Evolutionary conservation across 202 grass and related monocot genomes (phyloP), one percentile per base, ranked within the genome.

Genomic region (Digitaria exilis): DNA sequence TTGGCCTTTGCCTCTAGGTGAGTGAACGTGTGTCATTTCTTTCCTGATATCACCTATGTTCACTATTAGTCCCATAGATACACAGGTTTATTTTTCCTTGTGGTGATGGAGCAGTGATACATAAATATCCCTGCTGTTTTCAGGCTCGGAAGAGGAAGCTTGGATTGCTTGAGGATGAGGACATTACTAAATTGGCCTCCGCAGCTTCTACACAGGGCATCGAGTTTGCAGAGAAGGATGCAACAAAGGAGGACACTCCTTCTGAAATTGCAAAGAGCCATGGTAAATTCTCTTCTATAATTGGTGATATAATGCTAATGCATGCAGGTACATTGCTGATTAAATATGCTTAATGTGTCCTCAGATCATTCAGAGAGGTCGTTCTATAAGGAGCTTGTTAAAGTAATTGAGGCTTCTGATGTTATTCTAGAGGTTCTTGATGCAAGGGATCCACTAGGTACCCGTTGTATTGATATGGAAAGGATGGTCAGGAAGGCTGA

Each of bases 361-460:
- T 26, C 63, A 96, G 96, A 92, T 80, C 91, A 99, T 88, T 99
- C 93, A 70, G 96, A 96, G 81, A 96, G 91, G 74, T 84, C 93
- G 13, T 99, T 99, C 84, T 96, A 96, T 76, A 99, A 99, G 87
- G 96, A 99, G 85, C 65, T 99, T 76, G 84, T 94, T 51, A 99
- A 99, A 95, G 96, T 99, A 10, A 92, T 99, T 16, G 91, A 99
- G 86, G 87, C 89, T 74, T 96, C 96, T 0, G 96, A 99, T 68
- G 89, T 99, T 32, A 92, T 99, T 81, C 78, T 99, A 13, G 91
- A 99, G 87, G 96, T 99, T 80, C 89, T 99, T 69, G 96, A 99
- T 84, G 93, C 91, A 82, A 85, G 96, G 45, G 93, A 96, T 60
- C 93, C 93, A 0, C 84, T 96, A 45, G 93, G 93, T 43, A 92